A percentile compares a stretch with the other conserved stretches of the same genome.
These are phyloP conservation scores for Clitopilus hobsonii DNA, from an alignment of 768 basidiomycete species.

Conservation along the genomic window DNA sequence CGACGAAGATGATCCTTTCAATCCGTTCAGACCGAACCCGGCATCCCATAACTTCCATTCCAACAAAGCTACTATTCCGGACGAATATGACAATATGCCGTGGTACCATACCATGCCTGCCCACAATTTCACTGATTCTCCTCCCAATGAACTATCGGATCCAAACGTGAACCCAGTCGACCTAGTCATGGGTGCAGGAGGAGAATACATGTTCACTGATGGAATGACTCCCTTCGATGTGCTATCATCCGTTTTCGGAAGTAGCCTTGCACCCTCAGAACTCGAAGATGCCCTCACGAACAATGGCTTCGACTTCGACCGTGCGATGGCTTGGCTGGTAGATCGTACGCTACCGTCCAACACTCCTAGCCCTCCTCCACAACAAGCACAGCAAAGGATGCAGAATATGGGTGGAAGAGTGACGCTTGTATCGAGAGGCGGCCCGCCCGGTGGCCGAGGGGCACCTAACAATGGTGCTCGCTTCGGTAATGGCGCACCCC, in stretches of 20 bases:
- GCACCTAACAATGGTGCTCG: constrained; percentile 29
- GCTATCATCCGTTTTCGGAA: constrained; percentile 89
- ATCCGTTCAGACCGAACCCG: constrained; percentile 59
- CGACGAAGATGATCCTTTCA: constrained; percentile 83
- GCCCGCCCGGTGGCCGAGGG: constrained; percentile 37
- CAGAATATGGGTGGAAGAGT: constrained; percentile 67
- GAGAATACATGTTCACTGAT: constrained; percentile 47
- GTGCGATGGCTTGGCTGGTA: constrained; percentile 91
- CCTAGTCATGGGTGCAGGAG: background rate
- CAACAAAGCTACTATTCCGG: constrained; percentile 24
- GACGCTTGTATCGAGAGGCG: constrained; percentile 59
- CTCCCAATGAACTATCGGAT: constrained; percentile 17
- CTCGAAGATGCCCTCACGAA: constrained; percentile 88
- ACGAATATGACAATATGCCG: constrained; percentile 45
- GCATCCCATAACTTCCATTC: constrained; percentile 54
- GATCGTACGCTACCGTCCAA: constrained; percentile 57
- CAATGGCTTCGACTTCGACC: constrained; percentile 93
- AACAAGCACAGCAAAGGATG: constrained; percentile 43
- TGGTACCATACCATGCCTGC: constrained; percentile 19
- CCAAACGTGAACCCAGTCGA: background rate
- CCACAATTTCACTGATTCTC: constrained; percentile 17
- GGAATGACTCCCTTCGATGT: constrained; percentile 99
- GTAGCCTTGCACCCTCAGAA: constrained; percentile 83
- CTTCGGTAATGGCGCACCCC: constrained; percentile 39
- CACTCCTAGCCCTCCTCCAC: constrained; percentile 18